These are phyloP conservation scores for Fistulifera solaris DNA, from an alignment of 108 stramenopile species.

Conservation along the genomic window DNA sequence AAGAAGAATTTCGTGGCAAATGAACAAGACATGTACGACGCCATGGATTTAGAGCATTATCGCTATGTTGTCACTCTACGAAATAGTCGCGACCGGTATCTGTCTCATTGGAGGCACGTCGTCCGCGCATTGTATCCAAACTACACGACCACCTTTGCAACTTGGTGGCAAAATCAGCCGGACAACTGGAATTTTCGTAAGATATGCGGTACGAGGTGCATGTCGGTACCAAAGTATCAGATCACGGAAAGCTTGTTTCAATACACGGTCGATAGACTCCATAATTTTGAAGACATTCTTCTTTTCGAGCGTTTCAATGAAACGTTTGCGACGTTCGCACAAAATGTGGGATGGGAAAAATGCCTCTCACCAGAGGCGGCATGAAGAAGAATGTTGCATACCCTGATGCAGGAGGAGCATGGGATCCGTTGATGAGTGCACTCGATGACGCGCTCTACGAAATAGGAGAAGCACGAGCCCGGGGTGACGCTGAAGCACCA, in stretches of 20 bases:
- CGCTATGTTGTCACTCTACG: conserved; percentile 24
- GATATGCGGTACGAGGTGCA: conserved; percentile 24
- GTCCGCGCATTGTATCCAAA: neutral
- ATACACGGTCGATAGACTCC: conserved; percentile 20
- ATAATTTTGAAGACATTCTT: conserved; percentile 15
- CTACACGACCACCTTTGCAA: conserved; percentile 1
- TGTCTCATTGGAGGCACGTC: conserved; percentile 26
- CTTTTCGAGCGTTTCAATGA: conserved; percentile 30
- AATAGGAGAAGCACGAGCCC: neutral
- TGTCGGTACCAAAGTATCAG: conserved; percentile 19
- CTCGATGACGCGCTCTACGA: conserved; percentile 34
- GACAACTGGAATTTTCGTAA: conserved; percentile 33
- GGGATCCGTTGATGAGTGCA: conserved; percentile 24
- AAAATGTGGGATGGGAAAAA: conserved; percentile 4
- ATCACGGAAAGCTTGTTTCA: conserved; percentile 17
- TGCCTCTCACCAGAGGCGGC: neutral
- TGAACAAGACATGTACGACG: conserved; percentile 22
- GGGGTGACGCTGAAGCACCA: no score
- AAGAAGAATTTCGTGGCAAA: conserved; percentile 20
- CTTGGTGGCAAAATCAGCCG: conserved; percentile 25
- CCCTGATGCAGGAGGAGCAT: neutral
- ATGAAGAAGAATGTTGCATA: neutral
- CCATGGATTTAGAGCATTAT: conserved; percentile 15
- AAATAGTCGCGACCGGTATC: conserved; percentile 17
- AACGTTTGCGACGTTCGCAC: conserved; percentile 2